phyloP scores from a whole-genome alignment of 2,329 filamentous ascomycete genomes.

The Fusarium kyushuense region DNA sequence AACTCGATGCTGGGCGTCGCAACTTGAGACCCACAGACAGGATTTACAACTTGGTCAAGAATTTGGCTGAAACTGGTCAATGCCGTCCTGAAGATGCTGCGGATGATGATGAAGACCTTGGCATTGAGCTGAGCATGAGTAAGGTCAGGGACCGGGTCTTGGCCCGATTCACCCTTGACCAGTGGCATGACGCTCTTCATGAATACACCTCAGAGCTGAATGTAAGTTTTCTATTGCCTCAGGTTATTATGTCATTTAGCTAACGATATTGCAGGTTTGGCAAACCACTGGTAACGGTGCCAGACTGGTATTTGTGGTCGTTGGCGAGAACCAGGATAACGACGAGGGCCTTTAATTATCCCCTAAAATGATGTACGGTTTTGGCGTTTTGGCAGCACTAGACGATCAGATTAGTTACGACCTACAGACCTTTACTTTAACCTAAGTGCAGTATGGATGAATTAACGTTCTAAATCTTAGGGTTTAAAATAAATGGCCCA shows the following conservation, averaged over 20 bases:
- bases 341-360: slow-evolving; percentile 58
- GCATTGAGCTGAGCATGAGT: slow-evolving; percentile 82
- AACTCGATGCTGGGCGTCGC: slow-evolving; percentile 69
- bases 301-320: slow-evolving; percentile 75
- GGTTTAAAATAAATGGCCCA: no score
- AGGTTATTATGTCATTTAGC: slow-evolving; percentile 33
- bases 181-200: slow-evolving; percentile 86
- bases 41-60: slow-evolving; percentile 95
- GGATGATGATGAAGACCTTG: slow-evolving; percentile 64
- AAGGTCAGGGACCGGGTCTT: slow-evolving; percentile 92
- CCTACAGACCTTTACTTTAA: no score
- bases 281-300: slow-evolving; percentile 79
- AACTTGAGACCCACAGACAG: slow-evolving; percentile 85
- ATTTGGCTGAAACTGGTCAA: slow-evolving; percentile 86
- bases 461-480: no score
- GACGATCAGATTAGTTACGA: slow-evolving; percentile 7
- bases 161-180: slow-evolving; percentile 95
- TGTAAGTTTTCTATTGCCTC: slow-evolving; percentile 72
- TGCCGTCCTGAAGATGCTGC: slow-evolving; percentile 79
- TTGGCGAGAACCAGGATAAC: slow-evolving; percentile 62
- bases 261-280: slow-evolving; percentile 73
- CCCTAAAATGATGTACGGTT: slow-evolving; percentile 44
- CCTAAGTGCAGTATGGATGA: no score
- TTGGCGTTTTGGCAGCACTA: slow-evolving; percentile 53
- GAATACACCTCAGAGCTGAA: slow-evolving; percentile 86